Conservation (phyloP, 2,329 filamentous ascomycete species). For the Botrytis aclada region DNA sequence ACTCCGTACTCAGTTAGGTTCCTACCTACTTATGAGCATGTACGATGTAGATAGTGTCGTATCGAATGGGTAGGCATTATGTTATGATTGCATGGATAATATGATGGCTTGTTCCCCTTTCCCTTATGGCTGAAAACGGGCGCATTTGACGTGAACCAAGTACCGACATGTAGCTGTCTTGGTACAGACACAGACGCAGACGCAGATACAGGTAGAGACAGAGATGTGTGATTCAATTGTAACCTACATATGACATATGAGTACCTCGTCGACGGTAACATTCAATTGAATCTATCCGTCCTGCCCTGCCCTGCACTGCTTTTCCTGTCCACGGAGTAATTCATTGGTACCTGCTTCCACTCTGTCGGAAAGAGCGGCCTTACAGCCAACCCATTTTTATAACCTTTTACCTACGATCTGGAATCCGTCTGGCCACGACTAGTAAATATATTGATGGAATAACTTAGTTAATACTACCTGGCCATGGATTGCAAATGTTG, state of each 20-base stretch:
- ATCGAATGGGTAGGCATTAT: neutral
- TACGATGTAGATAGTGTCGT: neutral
- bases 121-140: neutral
- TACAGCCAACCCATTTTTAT: neutral
- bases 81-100: neutral
- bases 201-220: neutral
- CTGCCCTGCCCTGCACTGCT: too few relatives aligned
- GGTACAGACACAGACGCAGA: neutral
- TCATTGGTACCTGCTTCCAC: neutral
- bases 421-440: neutral
- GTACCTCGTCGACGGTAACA: neutral
- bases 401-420: neutral
- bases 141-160: neutral
- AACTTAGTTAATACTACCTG: too few relatives aligned
- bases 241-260: too few relatives aligned
- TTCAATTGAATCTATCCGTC: neutral
- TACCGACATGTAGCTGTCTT: neutral
- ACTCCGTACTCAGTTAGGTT: neutral
- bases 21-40: neutral
- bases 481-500: neutral
- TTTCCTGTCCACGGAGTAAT: too few relatives aligned
- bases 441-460: neutral
- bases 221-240: neutral
- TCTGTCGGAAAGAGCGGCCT: neutral
- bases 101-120: neutral